Conservation (phyloP, 108 stramenopile species). For the Aurantiochytrium sp. region DNA sequence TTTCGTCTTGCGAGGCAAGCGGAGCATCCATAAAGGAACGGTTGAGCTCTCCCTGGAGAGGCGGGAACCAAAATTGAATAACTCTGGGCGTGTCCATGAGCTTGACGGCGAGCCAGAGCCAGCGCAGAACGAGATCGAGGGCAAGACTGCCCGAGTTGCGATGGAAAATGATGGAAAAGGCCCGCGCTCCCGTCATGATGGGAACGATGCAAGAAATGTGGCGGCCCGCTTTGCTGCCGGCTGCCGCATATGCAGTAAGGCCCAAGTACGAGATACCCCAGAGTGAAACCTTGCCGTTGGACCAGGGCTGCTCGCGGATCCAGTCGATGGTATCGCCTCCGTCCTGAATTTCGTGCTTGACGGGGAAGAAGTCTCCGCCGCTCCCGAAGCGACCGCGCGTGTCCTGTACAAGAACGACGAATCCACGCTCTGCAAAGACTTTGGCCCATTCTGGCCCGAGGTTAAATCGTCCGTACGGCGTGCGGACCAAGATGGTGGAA, state of each 20-base stretch:
- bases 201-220: background rate
- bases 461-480: background rate
- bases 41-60: background rate
- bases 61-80: background rate
- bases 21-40: background rate
- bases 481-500: background rate
- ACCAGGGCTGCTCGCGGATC: conserved; percentile 9
- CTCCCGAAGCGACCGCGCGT: conserved; percentile 12
- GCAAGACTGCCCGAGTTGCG: background rate
- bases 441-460: background rate
- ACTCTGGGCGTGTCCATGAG: background rate
- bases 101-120: conserved; percentile 7
- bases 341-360: background rate
- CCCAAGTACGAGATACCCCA: conserved; percentile 15
- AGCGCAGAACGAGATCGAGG: background rate
- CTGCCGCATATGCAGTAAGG: background rate
- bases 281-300: conserved; percentile 4
- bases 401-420: background rate
- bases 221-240: background rate
- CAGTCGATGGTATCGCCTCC: background rate
- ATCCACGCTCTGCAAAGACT: background rate
- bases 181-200: background rate
- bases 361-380: conserved; percentile 10
- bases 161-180: background rate
- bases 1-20: background rate